Conservation (phyloP, 2,329 filamentous ascomycete genomes). For the Zelopaecilomyces penicillatus region DNA sequence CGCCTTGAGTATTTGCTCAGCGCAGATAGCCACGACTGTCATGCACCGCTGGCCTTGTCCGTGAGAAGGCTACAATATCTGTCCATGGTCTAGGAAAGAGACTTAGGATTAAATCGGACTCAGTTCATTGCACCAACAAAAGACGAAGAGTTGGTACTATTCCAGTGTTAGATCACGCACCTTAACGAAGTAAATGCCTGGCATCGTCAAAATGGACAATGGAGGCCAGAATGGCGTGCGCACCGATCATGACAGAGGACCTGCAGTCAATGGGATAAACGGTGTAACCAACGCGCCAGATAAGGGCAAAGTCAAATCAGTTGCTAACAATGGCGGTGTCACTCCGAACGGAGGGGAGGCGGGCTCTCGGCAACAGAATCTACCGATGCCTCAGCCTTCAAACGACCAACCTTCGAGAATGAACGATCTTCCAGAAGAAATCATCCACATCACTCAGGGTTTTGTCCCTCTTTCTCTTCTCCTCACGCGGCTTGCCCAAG, state of each 20-base stretch:
- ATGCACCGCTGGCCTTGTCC: slow-evolving; percentile 13
- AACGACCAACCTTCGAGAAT: slow-evolving; percentile 29
- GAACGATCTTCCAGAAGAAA: slow-evolving; percentile 53
- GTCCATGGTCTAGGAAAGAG: slow-evolving; percentile 13
- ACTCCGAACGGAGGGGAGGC: slow-evolving; percentile 21
- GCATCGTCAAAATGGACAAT: slow-evolving; percentile 47
- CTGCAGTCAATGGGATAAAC: slow-evolving; percentile 35
- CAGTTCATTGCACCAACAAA: slow-evolving; percentile 10
- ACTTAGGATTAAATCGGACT: slow-evolving; percentile 8
- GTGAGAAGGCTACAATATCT: slow-evolving; percentile 9
- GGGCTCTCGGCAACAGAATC: slow-evolving; percentile 12
- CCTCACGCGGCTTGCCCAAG: slow-evolving; percentile 71
- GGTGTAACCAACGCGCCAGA: slow-evolving; percentile 25
- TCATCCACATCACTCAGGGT: slow-evolving; percentile 63
- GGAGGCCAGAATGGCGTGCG: slow-evolving; percentile 44
- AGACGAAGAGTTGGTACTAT: slow-evolving; percentile 10
- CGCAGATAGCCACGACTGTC: slow-evolving; percentile 14
- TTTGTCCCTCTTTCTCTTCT: slow-evolving; percentile 71
- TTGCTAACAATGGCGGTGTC: slow-evolving; percentile 8
- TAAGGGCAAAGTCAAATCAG: slow-evolving; percentile 22
- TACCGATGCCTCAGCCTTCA: slow-evolving; percentile 11
- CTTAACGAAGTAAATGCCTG: slow-evolving; percentile 35
- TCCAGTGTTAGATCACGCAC: slow-evolving; percentile 9
- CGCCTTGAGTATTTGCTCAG: slow-evolving; percentile 12
- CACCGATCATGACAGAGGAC: slow-evolving; percentile 48